phyloP scores from a whole-genome alignment of 768 basidiomycete species.

The Podaxis rugospora region DNA sequence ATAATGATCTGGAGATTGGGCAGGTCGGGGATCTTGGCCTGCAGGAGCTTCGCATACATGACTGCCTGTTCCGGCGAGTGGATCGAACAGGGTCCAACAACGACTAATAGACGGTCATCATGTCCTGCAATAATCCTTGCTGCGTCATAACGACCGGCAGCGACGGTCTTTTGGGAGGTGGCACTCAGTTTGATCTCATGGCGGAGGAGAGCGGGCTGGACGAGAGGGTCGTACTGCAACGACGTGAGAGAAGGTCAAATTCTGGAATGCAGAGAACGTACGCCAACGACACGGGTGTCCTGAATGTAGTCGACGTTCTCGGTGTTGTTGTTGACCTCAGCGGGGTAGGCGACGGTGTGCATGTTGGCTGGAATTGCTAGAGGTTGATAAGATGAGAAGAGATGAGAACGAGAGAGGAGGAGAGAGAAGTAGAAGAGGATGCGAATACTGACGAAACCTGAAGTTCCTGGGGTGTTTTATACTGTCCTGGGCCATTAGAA shows the following conservation, averaged over 20 bases:
- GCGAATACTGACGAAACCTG: slow-evolving; percentile 24
- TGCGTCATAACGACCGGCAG: slow-evolving; percentile 71
- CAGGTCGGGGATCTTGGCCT: slow-evolving; percentile 60
- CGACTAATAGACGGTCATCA: slow-evolving; percentile 82
- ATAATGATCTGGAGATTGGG: slow-evolving; percentile 87
- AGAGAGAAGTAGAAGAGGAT: slow-evolving; percentile 15
- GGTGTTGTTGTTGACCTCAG: slow-evolving; percentile 59
- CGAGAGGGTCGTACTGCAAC: slow-evolving; percentile 87
- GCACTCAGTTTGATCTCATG: slow-evolving; percentile 75
- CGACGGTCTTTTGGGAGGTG: slow-evolving; percentile 70
- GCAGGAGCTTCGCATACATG: slow-evolving; percentile 74
- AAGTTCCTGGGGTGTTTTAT: slow-evolving; percentile 30
- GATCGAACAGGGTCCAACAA: slow-evolving; percentile 96
- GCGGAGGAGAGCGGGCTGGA: slow-evolving; percentile 86
- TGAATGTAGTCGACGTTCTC: slow-evolving; percentile 70
- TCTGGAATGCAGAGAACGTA: slow-evolving; percentile 31
- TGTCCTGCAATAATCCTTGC: slow-evolving; percentile 79
- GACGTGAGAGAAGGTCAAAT: not conserved
- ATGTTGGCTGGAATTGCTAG: slow-evolving; percentile 42
- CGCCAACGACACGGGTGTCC: slow-evolving; percentile 77
- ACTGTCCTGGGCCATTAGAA: slow-evolving; percentile 19
- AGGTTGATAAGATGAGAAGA: slow-evolving; percentile 14
- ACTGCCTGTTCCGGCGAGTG: slow-evolving; percentile 85
- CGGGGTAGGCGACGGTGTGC: slow-evolving; percentile 59
- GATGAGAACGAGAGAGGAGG: slow-evolving; percentile 21